Evolutionary conservation across 73 alveolate genomes (phyloP).

Genomic region (Durusdinium trenchii): DNA sequence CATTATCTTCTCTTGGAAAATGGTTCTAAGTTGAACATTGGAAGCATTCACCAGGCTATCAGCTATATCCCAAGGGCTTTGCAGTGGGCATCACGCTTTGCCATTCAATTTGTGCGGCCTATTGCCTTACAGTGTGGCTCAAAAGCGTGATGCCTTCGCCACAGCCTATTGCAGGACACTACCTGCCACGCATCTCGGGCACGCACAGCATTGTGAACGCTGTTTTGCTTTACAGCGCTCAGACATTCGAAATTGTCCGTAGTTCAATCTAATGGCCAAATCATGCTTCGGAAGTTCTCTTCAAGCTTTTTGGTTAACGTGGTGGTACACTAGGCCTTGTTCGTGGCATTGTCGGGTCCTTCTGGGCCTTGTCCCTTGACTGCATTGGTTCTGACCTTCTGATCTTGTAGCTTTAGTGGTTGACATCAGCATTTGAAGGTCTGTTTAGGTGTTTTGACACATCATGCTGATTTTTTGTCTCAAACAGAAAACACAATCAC

Average conservation of each 20-base stretch:
- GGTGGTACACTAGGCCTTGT: not conserved
- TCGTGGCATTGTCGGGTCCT: conserved; percentile 38
- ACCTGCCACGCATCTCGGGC: conserved; percentile 25
- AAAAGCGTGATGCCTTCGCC: conserved; percentile 27
- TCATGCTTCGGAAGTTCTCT: too few relatives aligned
- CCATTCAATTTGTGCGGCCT: conserved; percentile 4
- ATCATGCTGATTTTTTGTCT: not conserved
- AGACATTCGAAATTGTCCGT: too few relatives aligned
- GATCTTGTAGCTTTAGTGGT: too few relatives aligned
- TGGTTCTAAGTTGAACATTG: not conserved
- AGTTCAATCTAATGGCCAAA: too few relatives aligned
- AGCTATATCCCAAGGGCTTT: not conserved
- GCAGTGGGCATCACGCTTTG: not conserved
- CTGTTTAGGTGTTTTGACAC: too few relatives aligned
- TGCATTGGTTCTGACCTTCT: not conserved
- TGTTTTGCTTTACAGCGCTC: too few relatives aligned
- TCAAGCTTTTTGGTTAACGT: too few relatives aligned
- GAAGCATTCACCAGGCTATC: not conserved
- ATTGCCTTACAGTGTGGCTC: conserved; percentile 60
- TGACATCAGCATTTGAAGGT: too few relatives aligned
- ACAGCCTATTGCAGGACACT: conserved; percentile 30
- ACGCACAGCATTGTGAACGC: not conserved
- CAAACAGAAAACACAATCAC: too few relatives aligned
- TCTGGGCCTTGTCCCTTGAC: conserved; percentile 26
- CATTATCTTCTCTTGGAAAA: too few relatives aligned